Conservation (phyloP, 352 stramenopile species). For the Phytophthora meadii region DNA sequence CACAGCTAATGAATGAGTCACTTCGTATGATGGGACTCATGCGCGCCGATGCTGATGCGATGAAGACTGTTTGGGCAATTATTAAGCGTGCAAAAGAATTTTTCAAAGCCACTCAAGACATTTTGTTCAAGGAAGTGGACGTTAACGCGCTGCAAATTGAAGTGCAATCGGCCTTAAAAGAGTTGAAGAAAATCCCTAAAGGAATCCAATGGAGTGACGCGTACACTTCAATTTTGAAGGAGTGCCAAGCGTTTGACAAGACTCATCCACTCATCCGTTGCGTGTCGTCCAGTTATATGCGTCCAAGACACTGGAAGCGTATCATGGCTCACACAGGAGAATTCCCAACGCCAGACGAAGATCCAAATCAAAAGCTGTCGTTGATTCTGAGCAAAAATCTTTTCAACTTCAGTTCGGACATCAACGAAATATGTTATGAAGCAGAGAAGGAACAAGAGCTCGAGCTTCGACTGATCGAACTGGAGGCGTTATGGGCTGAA, state of each 20-base stretch:
- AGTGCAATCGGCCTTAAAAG: constrained; percentile 94
- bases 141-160: constrained; percentile 95
- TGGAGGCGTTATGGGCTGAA: constrained; percentile 92
- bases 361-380: constrained; percentile 91
- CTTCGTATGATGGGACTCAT: constrained; percentile 91
- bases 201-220: constrained; percentile 93
- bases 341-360: constrained; percentile 93
- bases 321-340: constrained; percentile 91
- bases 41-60: constrained; percentile 74
- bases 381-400: constrained; percentile 94
- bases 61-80: constrained; percentile 83
- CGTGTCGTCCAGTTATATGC: constrained; percentile 89
- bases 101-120: constrained; percentile 68
- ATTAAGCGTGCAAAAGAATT: constrained; percentile 82
- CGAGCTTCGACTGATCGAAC: constrained; percentile 89
- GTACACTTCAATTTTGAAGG: constrained; percentile 87
- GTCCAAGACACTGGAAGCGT: constrained; percentile 93
- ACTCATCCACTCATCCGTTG: constrained; percentile 83
- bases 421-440: constrained; percentile 97
- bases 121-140: constrained; percentile 93
- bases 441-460: constrained; percentile 97
- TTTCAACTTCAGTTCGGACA: constrained; percentile 94
- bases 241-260: constrained; percentile 88
- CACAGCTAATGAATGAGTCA: constrained; percentile 93
- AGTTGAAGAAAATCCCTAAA: constrained; percentile 93